These are phyloP conservation scores for Termitomyces sp. DNA, from an alignment of 768 basidiomycete species.

Conservation along the genomic window DNA sequence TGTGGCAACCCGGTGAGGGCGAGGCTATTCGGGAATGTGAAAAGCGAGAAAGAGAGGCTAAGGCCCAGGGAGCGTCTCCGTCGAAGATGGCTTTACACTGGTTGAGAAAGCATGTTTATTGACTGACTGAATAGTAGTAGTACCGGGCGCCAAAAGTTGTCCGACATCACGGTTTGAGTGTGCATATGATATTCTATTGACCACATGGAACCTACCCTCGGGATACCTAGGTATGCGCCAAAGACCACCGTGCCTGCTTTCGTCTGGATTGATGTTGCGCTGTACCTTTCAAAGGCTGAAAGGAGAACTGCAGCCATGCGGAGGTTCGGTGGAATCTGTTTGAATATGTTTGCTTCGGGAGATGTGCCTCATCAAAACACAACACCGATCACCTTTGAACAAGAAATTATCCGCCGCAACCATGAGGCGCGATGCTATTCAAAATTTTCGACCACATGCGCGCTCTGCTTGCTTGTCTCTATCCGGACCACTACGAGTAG, in stretches of 20 bases:
- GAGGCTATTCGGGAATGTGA: constrained; percentile 30
- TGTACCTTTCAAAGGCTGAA: not conserved
- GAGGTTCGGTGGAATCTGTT: not conserved
- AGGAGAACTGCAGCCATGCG: not conserved
- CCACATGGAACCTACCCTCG: not conserved
- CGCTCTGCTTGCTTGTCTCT: too few species aligned
- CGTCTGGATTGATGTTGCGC: not conserved
- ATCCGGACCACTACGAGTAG: too few species aligned
- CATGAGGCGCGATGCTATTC: not conserved
- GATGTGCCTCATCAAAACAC: not conserved
- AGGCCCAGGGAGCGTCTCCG: not conserved
- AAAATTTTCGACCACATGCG: not conserved
- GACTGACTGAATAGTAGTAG: not conserved
- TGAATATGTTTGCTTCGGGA: not conserved
- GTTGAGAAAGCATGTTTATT: constrained; percentile 7
- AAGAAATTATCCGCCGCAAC: not conserved
- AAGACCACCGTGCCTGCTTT: not conserved
- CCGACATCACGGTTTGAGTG: too few species aligned
- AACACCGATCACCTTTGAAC: not conserved
- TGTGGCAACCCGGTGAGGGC: constrained; percentile 47
- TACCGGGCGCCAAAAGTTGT: not conserved
- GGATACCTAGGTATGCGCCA: too few species aligned
- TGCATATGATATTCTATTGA: not conserved
- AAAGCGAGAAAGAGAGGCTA: constrained; percentile 5
- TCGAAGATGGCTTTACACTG: not conserved